phyloP scores from a whole-genome alignment of 805 yeast genomes.

The Candida oleophila region DNA sequence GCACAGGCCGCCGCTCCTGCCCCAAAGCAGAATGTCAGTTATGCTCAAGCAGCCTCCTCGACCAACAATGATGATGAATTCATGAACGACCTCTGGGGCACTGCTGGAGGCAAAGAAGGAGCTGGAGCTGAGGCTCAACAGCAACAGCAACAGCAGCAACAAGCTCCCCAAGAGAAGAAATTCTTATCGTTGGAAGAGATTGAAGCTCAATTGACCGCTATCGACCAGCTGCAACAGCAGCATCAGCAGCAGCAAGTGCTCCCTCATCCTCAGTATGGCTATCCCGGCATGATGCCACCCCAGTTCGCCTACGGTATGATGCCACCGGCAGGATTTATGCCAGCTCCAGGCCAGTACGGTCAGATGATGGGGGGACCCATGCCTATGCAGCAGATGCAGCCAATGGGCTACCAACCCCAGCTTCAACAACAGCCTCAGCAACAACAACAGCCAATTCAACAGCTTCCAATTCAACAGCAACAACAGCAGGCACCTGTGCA shows the following conservation, averaged over 20 bases:
- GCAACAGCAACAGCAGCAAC: constrained; percentile 10
- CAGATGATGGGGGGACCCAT: constrained; percentile 28
- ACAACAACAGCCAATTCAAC: constrained; percentile 6
- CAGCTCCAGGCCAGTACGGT: constrained; percentile 36
- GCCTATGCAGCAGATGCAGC: constrained; percentile 23
- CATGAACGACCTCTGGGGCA: constrained; percentile 47
- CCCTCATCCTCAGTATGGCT: constrained; percentile 32
- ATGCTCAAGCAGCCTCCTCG: constrained; percentile 40
- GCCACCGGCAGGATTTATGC: constrained; percentile 38
- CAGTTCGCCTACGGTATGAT: constrained; percentile 41
- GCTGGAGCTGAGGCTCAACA: neutral
- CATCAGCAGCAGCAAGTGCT: constrained; percentile 17
- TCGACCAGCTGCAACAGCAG: constrained; percentile 28
- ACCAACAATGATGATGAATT: constrained; percentile 43
- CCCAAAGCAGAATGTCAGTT: constrained; percentile 27
- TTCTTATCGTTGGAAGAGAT: constrained; percentile 78
- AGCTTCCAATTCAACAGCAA: constrained; percentile 9
- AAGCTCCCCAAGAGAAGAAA: constrained; percentile 32
- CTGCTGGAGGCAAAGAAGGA: constrained; percentile 20
- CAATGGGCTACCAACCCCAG: constrained; percentile 15
- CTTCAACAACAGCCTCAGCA: constrained; percentile 13
- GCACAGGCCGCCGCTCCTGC: constrained; percentile 23
- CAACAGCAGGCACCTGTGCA: constrained; percentile 10
- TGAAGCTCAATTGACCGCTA: constrained; percentile 69
- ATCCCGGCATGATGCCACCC: constrained; percentile 32